These are phyloP conservation scores for Xerocomus nothofagi DNA, from an alignment of 1,284 basidiomycete species.

Conservation along the genomic window DNA sequence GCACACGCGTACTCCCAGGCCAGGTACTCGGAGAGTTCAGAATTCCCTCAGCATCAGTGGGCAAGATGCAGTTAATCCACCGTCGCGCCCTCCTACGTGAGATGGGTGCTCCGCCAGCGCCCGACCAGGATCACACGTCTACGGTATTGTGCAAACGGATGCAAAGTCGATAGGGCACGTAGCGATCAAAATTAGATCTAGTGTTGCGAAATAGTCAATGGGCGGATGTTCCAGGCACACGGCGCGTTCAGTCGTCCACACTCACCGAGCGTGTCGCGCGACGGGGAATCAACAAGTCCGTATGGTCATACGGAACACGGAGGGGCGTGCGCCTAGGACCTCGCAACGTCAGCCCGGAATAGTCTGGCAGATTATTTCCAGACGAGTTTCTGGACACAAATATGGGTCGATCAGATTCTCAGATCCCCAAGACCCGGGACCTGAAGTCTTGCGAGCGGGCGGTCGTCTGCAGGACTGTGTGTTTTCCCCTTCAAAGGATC, in stretches of 20 bases:
- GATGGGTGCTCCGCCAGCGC: not conserved
- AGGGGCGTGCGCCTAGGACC: too few species aligned
- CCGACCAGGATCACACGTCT: not conserved
- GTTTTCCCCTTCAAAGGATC: not conserved
- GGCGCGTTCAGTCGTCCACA: not conserved
- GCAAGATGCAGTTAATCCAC: not conserved
- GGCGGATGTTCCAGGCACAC: not conserved
- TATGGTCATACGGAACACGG: not conserved
- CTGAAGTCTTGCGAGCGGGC: not conserved
- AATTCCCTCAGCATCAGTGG: not conserved
- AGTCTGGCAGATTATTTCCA: slow-evolving; percentile 1
- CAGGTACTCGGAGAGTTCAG: not conserved
- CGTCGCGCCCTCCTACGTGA: not conserved
- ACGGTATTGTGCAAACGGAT: not conserved
- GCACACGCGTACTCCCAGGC: not conserved
- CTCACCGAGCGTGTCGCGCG: not conserved
- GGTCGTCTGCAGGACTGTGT: not conserved
- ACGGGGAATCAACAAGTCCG: not conserved
- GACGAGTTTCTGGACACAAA: not conserved
- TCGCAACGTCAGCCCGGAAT: not conserved
- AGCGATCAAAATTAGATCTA: too few species aligned
- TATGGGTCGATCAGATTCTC: slow-evolving; percentile 2
- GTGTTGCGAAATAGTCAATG: not conserved
- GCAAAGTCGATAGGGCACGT: too few species aligned
- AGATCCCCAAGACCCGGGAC: not conserved